phyloP scores from a whole-genome alignment of 139 green algal genomes.

The Coelastrella sp. region DNA sequence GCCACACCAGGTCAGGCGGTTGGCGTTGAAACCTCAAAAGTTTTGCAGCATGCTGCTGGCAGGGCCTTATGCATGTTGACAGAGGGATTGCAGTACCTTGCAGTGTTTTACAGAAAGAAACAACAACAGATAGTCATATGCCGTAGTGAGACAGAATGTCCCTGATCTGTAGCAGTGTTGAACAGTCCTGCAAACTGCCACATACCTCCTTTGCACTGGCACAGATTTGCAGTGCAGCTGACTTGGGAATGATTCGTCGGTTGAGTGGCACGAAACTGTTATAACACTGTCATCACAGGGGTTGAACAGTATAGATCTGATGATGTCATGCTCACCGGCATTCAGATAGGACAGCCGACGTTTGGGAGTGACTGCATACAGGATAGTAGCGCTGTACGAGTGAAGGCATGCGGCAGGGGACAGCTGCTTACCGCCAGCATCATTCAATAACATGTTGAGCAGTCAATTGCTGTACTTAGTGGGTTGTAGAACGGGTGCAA shows the following conservation, averaged over 20 bases:
- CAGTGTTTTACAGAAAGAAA: too few species aligned
- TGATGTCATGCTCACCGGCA: constrained; percentile 27
- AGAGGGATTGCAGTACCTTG: too few species aligned
- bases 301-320: constrained; percentile 26
- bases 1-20: too few species aligned
- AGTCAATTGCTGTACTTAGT: background rate
- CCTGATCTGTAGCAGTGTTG: background rate
- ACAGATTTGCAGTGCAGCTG: constrained; percentile 36
- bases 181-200: background rate
- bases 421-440: too few species aligned
- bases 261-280: constrained; percentile 17
- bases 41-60: too few species aligned
- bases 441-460: too few species aligned
- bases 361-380: background rate
- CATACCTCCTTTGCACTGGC: background rate
- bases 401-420: background rate
- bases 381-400: background rate
- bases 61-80: too few species aligned
- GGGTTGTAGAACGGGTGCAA: background rate
- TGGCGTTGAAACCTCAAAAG: too few species aligned
- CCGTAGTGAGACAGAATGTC: too few species aligned
- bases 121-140: too few species aligned
- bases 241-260: background rate
- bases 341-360: constrained; percentile 12
- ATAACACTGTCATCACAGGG: constrained; percentile 9